Base-by-base conservation (phyloP, 305 asterid species). In the Solanum hybrid region DNA sequence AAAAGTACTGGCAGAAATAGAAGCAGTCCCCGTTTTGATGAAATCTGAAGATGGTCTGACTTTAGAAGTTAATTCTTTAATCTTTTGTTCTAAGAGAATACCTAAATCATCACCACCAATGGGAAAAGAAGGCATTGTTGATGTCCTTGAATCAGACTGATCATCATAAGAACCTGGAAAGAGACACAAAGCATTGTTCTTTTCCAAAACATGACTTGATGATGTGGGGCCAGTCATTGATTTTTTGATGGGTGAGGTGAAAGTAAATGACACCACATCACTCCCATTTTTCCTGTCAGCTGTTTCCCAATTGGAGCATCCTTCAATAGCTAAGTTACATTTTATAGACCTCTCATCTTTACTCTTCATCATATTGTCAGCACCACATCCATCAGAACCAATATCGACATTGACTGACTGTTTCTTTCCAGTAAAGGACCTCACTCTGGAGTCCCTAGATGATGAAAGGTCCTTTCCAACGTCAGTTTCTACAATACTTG, bases 191-290 rank as follows among this genome's bases (percentile, higher is more conserved):
- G 90, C 91, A 73, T 89, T 89, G 85, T 86, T 94, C 86, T 89
- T 90, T 81, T 91, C 98, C 89, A 75, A 89, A 88, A 51, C 81
- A 45, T 89, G 93, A 73, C 91, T 93, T 66, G 93, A 89, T 51
- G 95, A 91, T 88, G 85, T 91, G 40, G 93, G 90, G 27, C 93
- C 94, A 88, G 92, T 90, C 64, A 91, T 92, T 29, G 97, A 86
- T 89, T 95, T 98, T 91, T 98, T 96, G 10, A 98, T 96, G 26
- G 99, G 99, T 85, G 99, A 98, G 81, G 97, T 94, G 90, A 98
- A 98, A 88, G 99, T 98, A 93, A 98, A 98, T 38, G 99, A 98
- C 85, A 98, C 98, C 4, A 98, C 98, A 92, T 98, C 99, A 89
- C 87, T 91, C 91, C 95, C 91, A 90, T 88, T 94, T 85, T 92